Base-by-base conservation (phyloP, 148 eudicot genomes). In the Linanthus parryae region DNA sequence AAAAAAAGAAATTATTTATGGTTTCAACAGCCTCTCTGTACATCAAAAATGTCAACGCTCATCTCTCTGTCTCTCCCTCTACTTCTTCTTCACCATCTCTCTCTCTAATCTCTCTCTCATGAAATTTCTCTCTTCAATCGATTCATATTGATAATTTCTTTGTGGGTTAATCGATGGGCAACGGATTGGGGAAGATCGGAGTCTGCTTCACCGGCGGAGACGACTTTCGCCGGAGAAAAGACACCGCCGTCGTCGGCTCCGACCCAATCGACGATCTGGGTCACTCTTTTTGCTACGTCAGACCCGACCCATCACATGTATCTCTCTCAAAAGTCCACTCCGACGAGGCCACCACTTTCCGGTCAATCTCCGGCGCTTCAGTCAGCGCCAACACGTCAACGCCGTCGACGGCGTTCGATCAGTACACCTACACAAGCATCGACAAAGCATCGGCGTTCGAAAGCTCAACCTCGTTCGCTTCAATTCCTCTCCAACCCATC, bases 321-420 rank as follows among this genome's bases (percentile, higher is more conserved):
- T 56, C 77, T 0, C 64, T 85, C n/a, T 79, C 94, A 9, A 85
- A 82, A 59, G 83, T 89, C 43, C 80, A 79, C 40, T 76, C 84
- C 8, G 97, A 82, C 31, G 83, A 77, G 14, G 44, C 90, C 1
- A n/a, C n/a, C n/a, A 64, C 80, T 7, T 94, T 94, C 72, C 79
- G 82, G 14, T 71, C 96, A 1, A 94, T 94, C 58, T 94, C 99
- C 70, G 99, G 99, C 38, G 99, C 96, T 13, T 73, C 96, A 29
- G 98, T 92, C 2, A 81, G 90, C n/a, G 96, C 98, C 13, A 92
- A 92, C 66, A 87, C 96, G 9, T 77, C 99, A 0, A 92, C 98
- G 1, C 78, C 95, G 2, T 76, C 95, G 39, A 74, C 86, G 1
- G 58, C 90, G 4, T 56, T 73, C 40, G 68, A 65, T 44, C 49